Conservation (phyloP, 1,284 basidiomycete species). For the Baeospora myosura region DNA sequence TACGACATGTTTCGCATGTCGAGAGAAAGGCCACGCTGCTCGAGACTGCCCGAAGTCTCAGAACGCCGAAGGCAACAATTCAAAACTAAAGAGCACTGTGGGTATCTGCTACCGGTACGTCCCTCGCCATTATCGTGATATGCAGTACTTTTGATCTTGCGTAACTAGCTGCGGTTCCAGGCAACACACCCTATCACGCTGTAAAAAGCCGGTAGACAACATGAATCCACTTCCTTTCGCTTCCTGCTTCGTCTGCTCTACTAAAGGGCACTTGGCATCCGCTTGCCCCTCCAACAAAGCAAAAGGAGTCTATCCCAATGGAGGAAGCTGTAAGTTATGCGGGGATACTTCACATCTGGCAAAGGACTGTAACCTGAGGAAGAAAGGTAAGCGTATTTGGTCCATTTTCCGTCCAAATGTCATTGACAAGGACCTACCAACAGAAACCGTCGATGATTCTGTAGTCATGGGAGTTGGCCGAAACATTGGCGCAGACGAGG, state of each 20-base stretch:
- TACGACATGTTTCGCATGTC: conserved; percentile 84
- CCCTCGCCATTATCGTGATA: background rate
- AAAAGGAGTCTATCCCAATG: conserved; percentile 86
- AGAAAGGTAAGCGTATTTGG: conserved; percentile 42
- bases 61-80: conserved; percentile 21
- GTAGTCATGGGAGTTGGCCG: conserved; percentile 44
- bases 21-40: conserved; percentile 79
- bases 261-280: conserved; percentile 75
- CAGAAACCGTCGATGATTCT: conserved; percentile 24
- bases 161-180: conserved; percentile 72
- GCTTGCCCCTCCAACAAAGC: conserved; percentile 75
- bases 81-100: conserved; percentile 32
- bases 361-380: conserved; percentile 69
- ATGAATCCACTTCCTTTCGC: conserved; percentile 77
- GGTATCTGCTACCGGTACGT: conserved; percentile 81
- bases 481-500: conserved; percentile 79
- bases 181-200: conserved; percentile 72
- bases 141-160: background rate
- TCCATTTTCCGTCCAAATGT: conserved; percentile 23
- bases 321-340: conserved; percentile 87
- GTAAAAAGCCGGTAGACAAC: conserved; percentile 61
- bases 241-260: conserved; percentile 85
- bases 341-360: conserved; percentile 80
- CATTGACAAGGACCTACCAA: conserved; percentile 17
- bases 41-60: conserved; percentile 68